These are phyloP conservation scores for Setaria viridis DNA, from an alignment of 202 grass and related monocot species.

Conservation along the genomic window DNA sequence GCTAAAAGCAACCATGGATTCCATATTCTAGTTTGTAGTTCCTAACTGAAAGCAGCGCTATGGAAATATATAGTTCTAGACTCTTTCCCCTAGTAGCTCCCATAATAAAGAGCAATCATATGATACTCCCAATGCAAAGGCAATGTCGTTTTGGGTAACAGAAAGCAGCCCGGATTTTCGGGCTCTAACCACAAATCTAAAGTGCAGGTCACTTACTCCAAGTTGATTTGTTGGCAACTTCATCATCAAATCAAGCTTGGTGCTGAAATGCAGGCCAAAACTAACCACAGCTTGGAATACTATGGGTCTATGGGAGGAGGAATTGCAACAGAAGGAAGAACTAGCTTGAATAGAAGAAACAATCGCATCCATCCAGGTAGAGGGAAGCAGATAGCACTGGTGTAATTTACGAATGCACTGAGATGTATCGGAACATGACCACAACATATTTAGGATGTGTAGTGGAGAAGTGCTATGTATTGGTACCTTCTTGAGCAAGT, in stretches of 20 bases:
- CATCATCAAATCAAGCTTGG: conserved; percentile 20
- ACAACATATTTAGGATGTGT: no score
- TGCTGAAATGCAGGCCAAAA: conserved; percentile 11
- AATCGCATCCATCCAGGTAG: not conserved
- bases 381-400: no score
- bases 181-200: not conserved
- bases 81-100: not conserved
- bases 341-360: not conserved
- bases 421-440: not conserved
- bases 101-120: not conserved
- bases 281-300: conserved; percentile 4
- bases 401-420: no score
- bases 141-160: conserved; percentile 19
- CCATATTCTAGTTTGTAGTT: not conserved
- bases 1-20: conserved; percentile 22
- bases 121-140: conserved; percentile 22
- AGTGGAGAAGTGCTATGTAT: no score
- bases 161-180: not conserved
- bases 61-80: not conserved
- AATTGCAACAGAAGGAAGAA: not conserved
- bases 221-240: conserved; percentile 22
- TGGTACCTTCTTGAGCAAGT: not conserved
- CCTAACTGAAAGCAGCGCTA: conserved; percentile 42
- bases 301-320: not conserved
- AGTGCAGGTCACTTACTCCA: conserved; percentile 7